Evolutionary conservation across 75 land plant species (phyloP), one percentile per base, ranked within the genome.

Genomic region (Sequoia sempervirens): DNA sequence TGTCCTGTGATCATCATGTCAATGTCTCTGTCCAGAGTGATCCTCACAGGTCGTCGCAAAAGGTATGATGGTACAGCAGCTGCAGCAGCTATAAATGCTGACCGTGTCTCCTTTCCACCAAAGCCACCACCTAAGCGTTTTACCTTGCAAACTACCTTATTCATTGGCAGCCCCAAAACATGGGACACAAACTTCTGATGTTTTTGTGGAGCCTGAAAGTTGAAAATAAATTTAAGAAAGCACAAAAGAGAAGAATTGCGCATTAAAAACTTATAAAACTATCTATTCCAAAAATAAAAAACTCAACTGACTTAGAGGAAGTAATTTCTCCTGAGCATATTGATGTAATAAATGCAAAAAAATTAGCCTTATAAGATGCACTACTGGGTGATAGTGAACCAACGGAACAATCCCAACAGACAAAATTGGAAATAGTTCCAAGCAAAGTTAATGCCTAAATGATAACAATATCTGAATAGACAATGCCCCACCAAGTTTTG

Each of bases 51-150:
- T 15, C 91, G 87, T 79, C 85, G 90, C 88, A 97, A 83, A 81
- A 93, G 83, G 87, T 91, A 97, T 36, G 96, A 88, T 28, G 99
- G 96, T n/a, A 97, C 92, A 74, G 94, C 81, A 81, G 99, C 98
- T 17, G 91, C 96, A 83, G 96, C 99, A 82, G 92, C 86, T 81
- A 93, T 52, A 37, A 91, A 87, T 69, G 95, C 93, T 74, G 96
- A 90, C 43, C 97, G 89, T 58, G 99, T 97, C 84, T 97, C 99
- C 81, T 97, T 97, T 32, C 99, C 99, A 69, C 99, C 99, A 90
- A 97, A 97, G 1, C 99, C 98, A 83, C 98, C 99, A 76, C 99
- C 99, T 86, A 97, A 91, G 74, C 99, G 89, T 84, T 97, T 97
- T n/a, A 95, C 91, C 88, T 92, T 96, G 84, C 99, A 97, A 61